Conservation (phyloP, 768 basidiomycete genomes). For the Rhodotorula graminis region DNA sequence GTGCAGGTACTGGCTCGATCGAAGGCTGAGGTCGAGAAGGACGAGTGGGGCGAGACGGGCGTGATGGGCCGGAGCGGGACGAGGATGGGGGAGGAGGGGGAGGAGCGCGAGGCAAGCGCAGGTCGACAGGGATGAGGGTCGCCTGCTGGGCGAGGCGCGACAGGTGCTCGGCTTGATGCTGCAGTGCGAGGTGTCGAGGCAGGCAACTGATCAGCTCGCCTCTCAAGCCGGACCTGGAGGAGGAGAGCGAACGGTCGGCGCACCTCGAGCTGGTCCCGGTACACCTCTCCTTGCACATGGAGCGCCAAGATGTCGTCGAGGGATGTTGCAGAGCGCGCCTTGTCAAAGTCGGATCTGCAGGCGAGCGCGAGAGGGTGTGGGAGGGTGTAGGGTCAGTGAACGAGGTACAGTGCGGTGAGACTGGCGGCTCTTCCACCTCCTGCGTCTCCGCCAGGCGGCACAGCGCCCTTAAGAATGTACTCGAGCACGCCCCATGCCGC, state of each 20-base stretch:
- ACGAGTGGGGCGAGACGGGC: neutral
- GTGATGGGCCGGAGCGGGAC: neutral
- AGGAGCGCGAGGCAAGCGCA: conserved; percentile 1
- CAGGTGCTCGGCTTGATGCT: conserved; percentile 22
- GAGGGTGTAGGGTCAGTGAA: neutral
- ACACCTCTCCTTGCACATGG: conserved; percentile 20
- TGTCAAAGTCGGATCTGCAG: conserved; percentile 23
- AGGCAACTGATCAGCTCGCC: neutral
- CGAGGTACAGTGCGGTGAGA: too few species aligned
- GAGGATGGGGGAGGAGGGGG: neutral
- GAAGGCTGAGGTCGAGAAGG: neutral
- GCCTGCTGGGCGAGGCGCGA: neutral
- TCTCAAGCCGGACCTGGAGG: neutral
- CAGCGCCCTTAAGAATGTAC: too few species aligned
- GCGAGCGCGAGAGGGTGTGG: too few species aligned
- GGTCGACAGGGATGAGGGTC: conserved; percentile 25
- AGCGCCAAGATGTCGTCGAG: neutral
- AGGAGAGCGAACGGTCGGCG: neutral
- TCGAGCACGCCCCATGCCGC: too few species aligned
- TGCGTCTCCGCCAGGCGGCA: too few species aligned
- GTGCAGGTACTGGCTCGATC: neutral
- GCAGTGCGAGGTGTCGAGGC: neutral
- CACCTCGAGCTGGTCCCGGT: conserved; percentile 32
- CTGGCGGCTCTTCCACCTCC: too few species aligned
- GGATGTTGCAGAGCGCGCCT: neutral